Conservation (phyloP, 306 rosid species). For the Neltuma alba region DNA sequence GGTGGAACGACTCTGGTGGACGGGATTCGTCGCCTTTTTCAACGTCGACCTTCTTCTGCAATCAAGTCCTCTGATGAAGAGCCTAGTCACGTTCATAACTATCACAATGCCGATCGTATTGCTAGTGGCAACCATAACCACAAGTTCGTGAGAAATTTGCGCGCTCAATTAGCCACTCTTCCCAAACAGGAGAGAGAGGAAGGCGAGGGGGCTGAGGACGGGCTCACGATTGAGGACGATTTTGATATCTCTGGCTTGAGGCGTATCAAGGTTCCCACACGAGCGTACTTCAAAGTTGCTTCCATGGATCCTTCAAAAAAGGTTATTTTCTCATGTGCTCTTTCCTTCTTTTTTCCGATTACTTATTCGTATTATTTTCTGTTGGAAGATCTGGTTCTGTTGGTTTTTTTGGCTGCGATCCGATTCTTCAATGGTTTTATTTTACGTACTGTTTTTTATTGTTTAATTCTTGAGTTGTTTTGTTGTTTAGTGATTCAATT, state of each 20-base stretch:
- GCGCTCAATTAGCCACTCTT: conserved; percentile 43
- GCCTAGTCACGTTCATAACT: background rate
- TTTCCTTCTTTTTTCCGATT: background rate
- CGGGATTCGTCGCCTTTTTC: conserved; percentile 54
- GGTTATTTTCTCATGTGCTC: conserved; percentile 19
- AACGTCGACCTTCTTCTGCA: conserved; percentile 37
- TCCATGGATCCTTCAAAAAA: conserved; percentile 53
- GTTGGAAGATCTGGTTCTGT: background rate
- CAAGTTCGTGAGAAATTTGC: conserved; percentile 38
- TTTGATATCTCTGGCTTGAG: conserved; percentile 42
- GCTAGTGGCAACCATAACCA: background rate
- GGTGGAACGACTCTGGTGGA: conserved; percentile 54
- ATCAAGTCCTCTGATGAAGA: background rate
- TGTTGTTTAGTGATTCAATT: conserved; percentile 11
- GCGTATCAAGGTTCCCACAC: conserved; percentile 40
- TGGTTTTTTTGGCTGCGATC: background rate
- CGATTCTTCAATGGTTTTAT: background rate
- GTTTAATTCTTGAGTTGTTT: background rate
- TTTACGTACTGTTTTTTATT: background rate
- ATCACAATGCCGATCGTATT: conserved; percentile 4
- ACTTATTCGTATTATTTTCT: background rate
- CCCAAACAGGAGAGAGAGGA: conserved; percentile 28
- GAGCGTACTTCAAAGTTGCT: conserved; percentile 23
- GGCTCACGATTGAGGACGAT: background rate
- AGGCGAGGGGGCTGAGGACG: background rate